Conservation (phyloP, 192 early-diverging fungal species). For the Lunasporangiospora selenospora region DNA sequence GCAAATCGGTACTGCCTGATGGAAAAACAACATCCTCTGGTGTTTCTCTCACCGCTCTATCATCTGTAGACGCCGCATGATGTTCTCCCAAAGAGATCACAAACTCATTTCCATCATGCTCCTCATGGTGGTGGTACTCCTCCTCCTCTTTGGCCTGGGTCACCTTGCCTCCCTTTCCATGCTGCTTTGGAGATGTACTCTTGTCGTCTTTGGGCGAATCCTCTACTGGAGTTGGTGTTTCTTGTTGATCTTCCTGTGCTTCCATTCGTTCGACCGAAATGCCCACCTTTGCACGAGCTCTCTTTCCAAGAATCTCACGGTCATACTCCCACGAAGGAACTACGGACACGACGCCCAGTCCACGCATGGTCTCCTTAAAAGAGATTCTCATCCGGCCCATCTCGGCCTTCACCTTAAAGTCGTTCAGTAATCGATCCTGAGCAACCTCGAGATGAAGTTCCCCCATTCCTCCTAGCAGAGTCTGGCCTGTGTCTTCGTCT, state of each 20-base stretch:
- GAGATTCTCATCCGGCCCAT: constrained; percentile 88
- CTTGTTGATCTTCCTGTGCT: constrained; percentile 40
- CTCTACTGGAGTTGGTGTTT: neutral
- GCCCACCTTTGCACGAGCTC: constrained; percentile 60
- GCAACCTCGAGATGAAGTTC: constrained; percentile 94
- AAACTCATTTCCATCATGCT: constrained; percentile 54
- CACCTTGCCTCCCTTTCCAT: no score
- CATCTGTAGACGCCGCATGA: constrained; percentile 13
- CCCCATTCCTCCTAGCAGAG: constrained; percentile 90
- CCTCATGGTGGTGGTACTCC: neutral
- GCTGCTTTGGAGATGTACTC: neutral
- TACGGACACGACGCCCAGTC: constrained; percentile 27
- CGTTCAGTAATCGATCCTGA: constrained; percentile 81
- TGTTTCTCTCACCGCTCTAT: constrained; percentile 8
- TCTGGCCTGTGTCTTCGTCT: constrained; percentile 90
- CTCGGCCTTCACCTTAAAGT: constrained; percentile 77
- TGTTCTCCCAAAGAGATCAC: constrained; percentile 25
- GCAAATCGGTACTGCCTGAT: constrained; percentile 10
- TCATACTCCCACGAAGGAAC: constrained; percentile 62
- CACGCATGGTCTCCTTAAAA: constrained; percentile 80
- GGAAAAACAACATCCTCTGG: constrained; percentile 18
- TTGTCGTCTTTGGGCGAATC: neutral
- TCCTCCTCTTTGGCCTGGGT: constrained; percentile 1
- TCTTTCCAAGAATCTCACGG: constrained; percentile 75
- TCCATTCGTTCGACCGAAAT: constrained; percentile 61